Evolutionary conservation across 441 rosid genomes (phyloP).

Genomic region (Pelargonium cotyledonis): DNA sequence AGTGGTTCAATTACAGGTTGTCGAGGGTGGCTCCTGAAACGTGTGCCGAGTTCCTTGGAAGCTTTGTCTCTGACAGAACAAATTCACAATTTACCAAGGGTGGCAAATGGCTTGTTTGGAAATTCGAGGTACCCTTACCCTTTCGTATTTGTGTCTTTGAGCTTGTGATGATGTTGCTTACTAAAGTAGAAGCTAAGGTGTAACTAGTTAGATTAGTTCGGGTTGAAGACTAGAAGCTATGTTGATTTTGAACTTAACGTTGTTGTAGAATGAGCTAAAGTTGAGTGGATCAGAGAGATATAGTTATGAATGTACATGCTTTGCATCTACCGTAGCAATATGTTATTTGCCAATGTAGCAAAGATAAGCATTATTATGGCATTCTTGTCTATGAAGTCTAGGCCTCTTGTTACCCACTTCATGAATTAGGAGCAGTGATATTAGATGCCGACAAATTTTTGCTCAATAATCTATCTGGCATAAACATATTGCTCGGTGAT

Average conservation of each 20-base stretch:
- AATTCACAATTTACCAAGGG: slow-evolving; percentile 58
- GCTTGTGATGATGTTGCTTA: not conserved
- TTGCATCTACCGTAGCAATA: not conserved
- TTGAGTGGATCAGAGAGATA: too few relatives aligned
- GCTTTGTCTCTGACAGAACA: slow-evolving; percentile 73
- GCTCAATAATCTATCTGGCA: too few relatives aligned
- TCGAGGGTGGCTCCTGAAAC: slow-evolving; percentile 98
- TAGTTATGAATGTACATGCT: not conserved
- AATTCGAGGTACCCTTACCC: slow-evolving; percentile 61
- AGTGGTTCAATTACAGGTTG: slow-evolving; percentile 94
- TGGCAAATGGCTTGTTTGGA: slow-evolving; percentile 99
- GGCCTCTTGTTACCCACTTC: too few relatives aligned
- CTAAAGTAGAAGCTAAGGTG: not conserved
- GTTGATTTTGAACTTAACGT: too few relatives aligned
- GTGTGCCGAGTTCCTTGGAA: slow-evolving; percentile 87
- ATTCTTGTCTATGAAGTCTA: too few relatives aligned
- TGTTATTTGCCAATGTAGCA: not conserved
- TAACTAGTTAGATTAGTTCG: not conserved
- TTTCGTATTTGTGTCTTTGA: not conserved
- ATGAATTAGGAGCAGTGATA: too few relatives aligned
- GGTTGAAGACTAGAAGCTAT: not conserved
- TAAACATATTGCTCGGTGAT: too few relatives aligned
- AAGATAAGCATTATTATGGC: too few relatives aligned
- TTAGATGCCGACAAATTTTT: too few relatives aligned
- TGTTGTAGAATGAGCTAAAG: too few relatives aligned